These are phyloP conservation scores for Scedosporium apiospermum DNA, from an alignment of 2,329 filamentous ascomycete species.

Conservation along the genomic window DNA sequence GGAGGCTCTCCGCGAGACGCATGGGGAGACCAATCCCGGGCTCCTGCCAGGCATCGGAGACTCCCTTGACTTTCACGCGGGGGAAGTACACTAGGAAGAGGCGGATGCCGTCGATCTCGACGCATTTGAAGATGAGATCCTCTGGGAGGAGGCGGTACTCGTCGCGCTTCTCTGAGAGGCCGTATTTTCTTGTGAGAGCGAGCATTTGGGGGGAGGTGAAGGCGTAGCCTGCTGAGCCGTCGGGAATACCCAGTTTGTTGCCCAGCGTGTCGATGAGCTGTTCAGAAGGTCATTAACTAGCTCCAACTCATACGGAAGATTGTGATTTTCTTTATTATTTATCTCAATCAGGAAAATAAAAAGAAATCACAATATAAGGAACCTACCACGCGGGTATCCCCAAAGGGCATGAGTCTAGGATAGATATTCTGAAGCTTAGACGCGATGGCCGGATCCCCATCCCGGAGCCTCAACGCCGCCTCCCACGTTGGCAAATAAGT, in stretches of 20 bases:
- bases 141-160: constrained; percentile 21
- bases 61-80: constrained; percentile 20
- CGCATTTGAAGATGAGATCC: constrained; percentile 27
- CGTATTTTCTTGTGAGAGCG: constrained; percentile 20
- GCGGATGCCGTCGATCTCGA: constrained; percentile 30
- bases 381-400: constrained; percentile 22
- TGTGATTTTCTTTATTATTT: background rate
- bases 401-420: constrained; percentile 35
- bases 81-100: constrained; percentile 35
- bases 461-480: constrained; percentile 25
- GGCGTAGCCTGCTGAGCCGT: constrained; percentile 17
- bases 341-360: background rate
- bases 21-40: constrained; percentile 36
- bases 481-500: constrained; percentile 35
- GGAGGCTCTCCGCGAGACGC: constrained; percentile 32
- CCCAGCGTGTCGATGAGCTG: constrained; percentile 28
- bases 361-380: background rate
- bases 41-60: constrained; percentile 35
- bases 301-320: background rate
- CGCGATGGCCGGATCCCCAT: constrained; percentile 28
- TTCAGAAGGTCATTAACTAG: too few relatives aligned
- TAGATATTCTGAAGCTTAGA: constrained; percentile 31
- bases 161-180: constrained; percentile 23
- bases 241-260: constrained; percentile 16
- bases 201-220: constrained; percentile 23